Base-by-base conservation (phyloP, 1,284 basidiomycete species). In the Ceratobasidium papillatum region DNA sequence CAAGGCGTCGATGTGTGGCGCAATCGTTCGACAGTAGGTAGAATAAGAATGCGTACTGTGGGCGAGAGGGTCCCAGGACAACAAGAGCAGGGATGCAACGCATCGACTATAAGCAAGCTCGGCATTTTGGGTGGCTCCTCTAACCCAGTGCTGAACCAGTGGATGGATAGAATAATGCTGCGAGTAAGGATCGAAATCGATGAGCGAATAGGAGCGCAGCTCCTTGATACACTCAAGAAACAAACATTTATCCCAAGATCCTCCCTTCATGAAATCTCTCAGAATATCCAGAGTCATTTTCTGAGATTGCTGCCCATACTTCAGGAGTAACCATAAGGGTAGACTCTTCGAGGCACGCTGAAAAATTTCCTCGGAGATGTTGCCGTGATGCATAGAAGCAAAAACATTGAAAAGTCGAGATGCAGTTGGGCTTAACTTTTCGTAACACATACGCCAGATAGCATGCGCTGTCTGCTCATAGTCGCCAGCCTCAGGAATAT, bases 301-400 rank as follows among this genome's bases (percentile, higher is more conserved):
- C n/a, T 43, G 12, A 17, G 32, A 41, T 5, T 22, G n/a, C 14
- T 32, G 17, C 41, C n/a, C 36, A 25, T 41, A 17, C 9, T 41
- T 12, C 17, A 32, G 5, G 2, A 1, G 3, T 19, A 47, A 7
- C n/a, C n/a, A n/a, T 25, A 12, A 25, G 30, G 25, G 2, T 2
- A 22, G 22, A 17, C 7, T 22, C 22, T 30, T 14, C 9, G 45
- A n/a, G 27, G 65, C 63, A 22, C 19, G 14, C 22, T 38, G 17
- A 49, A 75, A 59, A 11, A 64, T 68, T 4, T 49, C 49, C 12
- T 66, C 38, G 9, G 64, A 25, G 17, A 75, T 62, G 34, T 52
- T 38, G 17, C 30, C 38, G 43, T 69, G 64, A 41, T 69, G 74
- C 41, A 65, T 51, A 45, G 51, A 69, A 0, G 65, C 38, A 2